Evolutionary conservation across 306 rosid genomes (phyloP), one percentile per base, ranked within the genome.

Genomic region (Pyrus communis): DNA sequence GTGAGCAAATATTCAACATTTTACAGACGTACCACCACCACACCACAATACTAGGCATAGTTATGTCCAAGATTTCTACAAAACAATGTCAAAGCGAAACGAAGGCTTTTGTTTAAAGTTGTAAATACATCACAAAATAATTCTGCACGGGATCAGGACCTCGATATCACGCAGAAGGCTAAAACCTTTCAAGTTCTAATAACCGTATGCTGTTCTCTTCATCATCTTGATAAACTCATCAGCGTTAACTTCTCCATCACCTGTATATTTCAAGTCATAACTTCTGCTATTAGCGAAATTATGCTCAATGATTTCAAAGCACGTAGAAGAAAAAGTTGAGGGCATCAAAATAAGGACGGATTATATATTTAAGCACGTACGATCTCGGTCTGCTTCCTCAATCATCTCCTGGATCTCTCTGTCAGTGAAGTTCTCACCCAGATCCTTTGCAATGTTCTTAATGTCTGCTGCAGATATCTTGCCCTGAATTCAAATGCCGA

Each of bases 401-500:
- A 92, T 75, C 96, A 92, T 90, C 62, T 90, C 93, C 43, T 77
- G 89, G 61, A 92, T 90, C 79, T 92, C 96, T 15, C 70, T 81
- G 7, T 90, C 93, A 18, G 83, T 82, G 68, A 92, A 87, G 66
- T 76, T 76, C 86, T 92, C 89, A 61, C 93, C 96, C 46, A 92
- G 84, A 78, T 92, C 96, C 77, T 74, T 86, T 13, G 91, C 89
- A 61, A 92, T 88, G 67, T 45, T 87, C 86, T 87, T 92, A 76
- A 95, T 92, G 86, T 95, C 99, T 38, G 76, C 7, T 54, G 30
- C 75, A 81, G 99, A 95, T 88, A 95, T 90, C 88, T 87, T 92
- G 12, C 97, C 99, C 99, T 96, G 70, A 57, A 86, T 73, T 78
- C 51, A 67, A 31, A 70, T 38, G 6, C 3, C 4, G 17, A 42